Base-by-base conservation (phyloP, 305 asterid species). In the Ruellia speciosa region DNA sequence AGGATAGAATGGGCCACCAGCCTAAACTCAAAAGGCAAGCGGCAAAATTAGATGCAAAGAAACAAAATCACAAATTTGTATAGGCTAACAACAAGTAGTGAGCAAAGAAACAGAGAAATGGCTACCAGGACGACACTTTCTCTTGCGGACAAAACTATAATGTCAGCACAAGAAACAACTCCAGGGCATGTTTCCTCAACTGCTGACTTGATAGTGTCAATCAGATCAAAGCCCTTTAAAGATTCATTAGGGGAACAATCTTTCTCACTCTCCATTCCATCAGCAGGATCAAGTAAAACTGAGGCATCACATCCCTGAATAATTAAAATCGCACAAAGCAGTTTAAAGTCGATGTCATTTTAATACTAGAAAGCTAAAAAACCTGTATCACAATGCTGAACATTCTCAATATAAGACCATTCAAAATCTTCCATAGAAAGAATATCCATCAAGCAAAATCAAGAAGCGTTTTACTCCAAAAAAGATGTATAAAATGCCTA, bases 221-320 rank as follows among this genome's bases (percentile, higher is more conserved):
- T 81, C 14, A 67, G 54, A 18, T 79, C 87, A 35, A 49, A 83
- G 14, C 95, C 90, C 68, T 56, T 90, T 3, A 87, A 34, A 19
- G 88, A 77, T 59, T 63, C 63, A 54, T 86, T 86, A 0, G 95
- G 90, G 10, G 59, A 56, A 18, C 81, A 54, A 0, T 69, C 68
- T 66, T 90, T 84, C 78, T 87, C 96, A 20, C 84, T 81, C n/a
- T 63, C 66, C 11, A 67, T 67, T 37, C 68, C 84, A 16, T 73
- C 77, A 41, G 55, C 68, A 13, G 83, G 28, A 47, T 87, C 95
- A 76, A 90, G 74, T 56, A 90, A 62, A 58, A 90, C 65, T 13
- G 97, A 85, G 40, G 86, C 97, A 51, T 90, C 97, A 65, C 95
- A 86, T 0, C 94, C 95, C 95, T 89, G 58, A 28, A 50, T 43